These are phyloP conservation scores for Eucalyptus curtisii DNA, from an alignment of 345 rosid genomes.

Conservation along the genomic window DNA sequence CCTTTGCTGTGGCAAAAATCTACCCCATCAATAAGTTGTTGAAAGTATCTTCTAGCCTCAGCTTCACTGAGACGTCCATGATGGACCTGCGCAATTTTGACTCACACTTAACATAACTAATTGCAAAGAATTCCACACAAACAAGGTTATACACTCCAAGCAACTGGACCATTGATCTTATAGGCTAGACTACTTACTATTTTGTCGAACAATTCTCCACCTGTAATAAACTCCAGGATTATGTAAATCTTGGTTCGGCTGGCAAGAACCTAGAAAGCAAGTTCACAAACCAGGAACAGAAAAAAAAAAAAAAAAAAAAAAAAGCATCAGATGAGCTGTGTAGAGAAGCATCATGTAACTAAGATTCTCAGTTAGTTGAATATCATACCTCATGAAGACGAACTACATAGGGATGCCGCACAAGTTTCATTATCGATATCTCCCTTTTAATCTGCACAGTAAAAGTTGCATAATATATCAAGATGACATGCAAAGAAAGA, in stretches of 20 bases:
- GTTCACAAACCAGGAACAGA: neutral
- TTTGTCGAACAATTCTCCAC: constrained; percentile 96
- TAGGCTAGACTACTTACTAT: constrained; percentile 48
- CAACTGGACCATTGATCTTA: neutral
- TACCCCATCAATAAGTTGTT: constrained; percentile 96
- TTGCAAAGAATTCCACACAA: neutral
- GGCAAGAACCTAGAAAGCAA: constrained; percentile 55
- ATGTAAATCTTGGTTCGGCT: constrained; percentile 91
- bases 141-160: neutral
- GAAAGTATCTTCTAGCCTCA: constrained; percentile 80
- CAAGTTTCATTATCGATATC: constrained; percentile 98
- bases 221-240: constrained; percentile 91
- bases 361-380: neutral
- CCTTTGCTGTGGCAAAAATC: constrained; percentile 91
- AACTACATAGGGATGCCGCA: constrained; percentile 89
- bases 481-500: neutral
- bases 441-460: constrained; percentile 78
- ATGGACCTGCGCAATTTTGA: constrained; percentile 40
- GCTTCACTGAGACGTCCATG: constrained; percentile 83
- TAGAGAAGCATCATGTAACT: neutral
- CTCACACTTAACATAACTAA: neutral
- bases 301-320: neutral
- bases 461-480: neutral
- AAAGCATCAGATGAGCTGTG: neutral
- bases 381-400: constrained; percentile 73